Base-by-base conservation (phyloP, 345 rosid genomes). In the Crucihimalaya himalaica region DNA sequence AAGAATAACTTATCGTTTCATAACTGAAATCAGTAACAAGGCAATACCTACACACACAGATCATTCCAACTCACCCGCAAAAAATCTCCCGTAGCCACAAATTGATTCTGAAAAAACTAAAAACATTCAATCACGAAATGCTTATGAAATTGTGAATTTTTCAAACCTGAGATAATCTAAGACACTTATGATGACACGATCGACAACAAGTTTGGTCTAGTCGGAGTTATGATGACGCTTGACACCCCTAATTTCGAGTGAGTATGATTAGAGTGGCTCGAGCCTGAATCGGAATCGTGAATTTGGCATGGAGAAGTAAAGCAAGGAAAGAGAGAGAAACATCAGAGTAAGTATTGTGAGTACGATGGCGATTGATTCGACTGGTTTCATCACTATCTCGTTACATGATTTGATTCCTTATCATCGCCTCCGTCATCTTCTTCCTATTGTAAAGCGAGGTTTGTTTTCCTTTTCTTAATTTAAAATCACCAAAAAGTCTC, bases 151-250 rank as follows among this genome's bases (percentile, higher is more conserved):
- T 43, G 55, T 42, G 51, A 34, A 45, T 21, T 3, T 29, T 3
- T 12, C 1, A 29, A 45, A 84, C 91, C 95, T 84, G 80, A 94
- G 86, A 57, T 97, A 97, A 39, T 92, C 97, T 31, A 94, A 88
- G 50, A 94, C 87, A 19, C 91, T 74, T 69, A 95, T 84, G 68
- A 92, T 54, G 40, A 95, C 77, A 18, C 90, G 92, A 71, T 86
- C 89, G 12, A 89, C 84, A 45, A 81, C 83, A 15, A 96, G 92
- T 63, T 77, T 86, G 46, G 88, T 89, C 97, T n/a, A n/a, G n/a
- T n/a, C n/a, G n/a, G n/a, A n/a, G n/a, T n/a, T n/a, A n/a, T n/a
- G n/a, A n/a, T n/a, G n/a, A n/a, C n/a, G n/a, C n/a, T n/a, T n/a
- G n/a, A n/a, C 97, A 95, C 64, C 91, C n/a, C n/a, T n/a, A n/a